Conservation (phyloP, 2,329 filamentous ascomycete genomes). For the Penicillium glabrum region DNA sequence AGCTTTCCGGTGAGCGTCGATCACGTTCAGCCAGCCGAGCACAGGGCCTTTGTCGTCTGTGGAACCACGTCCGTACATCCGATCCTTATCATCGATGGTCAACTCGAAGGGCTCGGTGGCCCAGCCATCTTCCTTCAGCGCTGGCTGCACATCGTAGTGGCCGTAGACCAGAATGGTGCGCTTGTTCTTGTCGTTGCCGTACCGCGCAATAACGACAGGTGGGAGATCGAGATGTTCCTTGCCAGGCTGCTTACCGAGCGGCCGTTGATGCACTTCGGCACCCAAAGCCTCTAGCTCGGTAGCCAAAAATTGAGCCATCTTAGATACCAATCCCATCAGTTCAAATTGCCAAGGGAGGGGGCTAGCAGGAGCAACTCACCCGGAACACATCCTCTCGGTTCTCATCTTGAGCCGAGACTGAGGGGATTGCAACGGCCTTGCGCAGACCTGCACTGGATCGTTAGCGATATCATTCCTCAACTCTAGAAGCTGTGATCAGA, state of each 20-base stretch:
- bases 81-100: conserved; percentile 80
- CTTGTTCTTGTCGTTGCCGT: conserved; percentile 90
- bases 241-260: conserved; percentile 86
- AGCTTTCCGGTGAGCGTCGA: conserved; percentile 95
- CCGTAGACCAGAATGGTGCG: conserved; percentile 95
- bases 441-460: conserved; percentile 56
- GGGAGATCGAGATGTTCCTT: conserved; percentile 89
- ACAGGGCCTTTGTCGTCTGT: conserved; percentile 99
- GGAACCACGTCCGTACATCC: conserved; percentile 93
- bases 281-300: conserved; percentile 79
- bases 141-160: conserved; percentile 98
- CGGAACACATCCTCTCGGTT: conserved; percentile 88
- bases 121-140: conserved; percentile 91
- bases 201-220: conserved; percentile 86
- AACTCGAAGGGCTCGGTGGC: conserved; percentile 90
- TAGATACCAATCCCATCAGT: not conserved
- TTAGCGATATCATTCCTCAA: not conserved
- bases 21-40: conserved; percentile 95
- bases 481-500: not conserved
- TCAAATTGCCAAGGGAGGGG: not conserved
- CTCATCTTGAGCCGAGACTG: conserved; percentile 87
- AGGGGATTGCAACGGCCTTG: conserved; percentile 93
- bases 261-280: conserved; percentile 81
- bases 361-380: conserved; percentile 38
- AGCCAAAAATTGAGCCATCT: conserved; percentile 91